Base-by-base conservation (phyloP, 345 rosid genomes). In the Anastatica hierochuntica region DNA sequence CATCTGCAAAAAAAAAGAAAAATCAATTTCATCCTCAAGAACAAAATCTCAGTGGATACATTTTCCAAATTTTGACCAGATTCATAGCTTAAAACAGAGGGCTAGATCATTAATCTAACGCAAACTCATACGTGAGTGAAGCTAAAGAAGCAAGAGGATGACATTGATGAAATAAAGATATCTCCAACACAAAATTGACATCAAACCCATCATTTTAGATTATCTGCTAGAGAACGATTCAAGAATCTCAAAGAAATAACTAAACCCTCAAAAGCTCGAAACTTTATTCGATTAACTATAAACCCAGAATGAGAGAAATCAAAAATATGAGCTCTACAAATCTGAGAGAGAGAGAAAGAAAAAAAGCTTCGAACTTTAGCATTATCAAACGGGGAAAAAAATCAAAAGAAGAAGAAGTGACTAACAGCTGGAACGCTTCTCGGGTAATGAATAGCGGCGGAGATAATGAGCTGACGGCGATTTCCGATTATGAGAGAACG, bases 381-480 rank as follows among this genome's bases (percentile, higher is more conserved):
- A n/a, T n/a, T n/a, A n/a, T n/a, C n/a, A n/a, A n/a, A n/a, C n/a
- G n/a, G n/a, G n/a, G n/a, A 19, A 39, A 51, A 19, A 14, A 10
- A 20, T 5, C 17, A 39, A 14, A 8, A 10, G 30, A 6, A 47
- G 45, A 42, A 37, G 33, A 35, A 27, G 30, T 33, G 3, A 70
- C 75, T 19, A 21, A 82, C 89, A 65, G 58, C 85, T 29, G 89
- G 89, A 36, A 82, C 85, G 14, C 89, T 82, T 46, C 89, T 81
- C 11, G 89, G 89, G 53, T 82, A 79, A 58, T 82, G 89, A 75
- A 82, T 77, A 60, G 89, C 62, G 48, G 88, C 88, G 7, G 88
- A 82, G 53, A 82, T 71, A 61, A 82, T 77, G 37, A 82, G 85
- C 79, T 77, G 79, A 24, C 81, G 69, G 17, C 75, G 80, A 66